Evolutionary conservation across 2,329 filamentous ascomycete species (phyloP).

Genomic region (Aspergillus sojae): DNA sequence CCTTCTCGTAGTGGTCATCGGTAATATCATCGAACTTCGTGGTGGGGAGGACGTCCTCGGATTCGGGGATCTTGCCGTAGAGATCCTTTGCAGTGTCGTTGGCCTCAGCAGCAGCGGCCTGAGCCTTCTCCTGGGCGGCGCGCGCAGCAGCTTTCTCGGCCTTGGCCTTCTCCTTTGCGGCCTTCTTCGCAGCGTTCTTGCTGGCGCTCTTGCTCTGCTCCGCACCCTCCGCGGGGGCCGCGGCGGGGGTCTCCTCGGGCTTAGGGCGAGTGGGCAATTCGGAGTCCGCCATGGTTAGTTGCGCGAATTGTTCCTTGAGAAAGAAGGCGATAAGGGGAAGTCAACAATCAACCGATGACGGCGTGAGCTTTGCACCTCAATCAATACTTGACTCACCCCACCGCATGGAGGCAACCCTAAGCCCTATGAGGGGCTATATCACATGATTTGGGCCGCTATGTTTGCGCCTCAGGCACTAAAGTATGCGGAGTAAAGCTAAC

Average conservation of each 20-base stretch:
- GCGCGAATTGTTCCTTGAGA: slow-evolving; percentile 4
- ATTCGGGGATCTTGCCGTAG: slow-evolving; percentile 72
- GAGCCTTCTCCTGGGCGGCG: slow-evolving; percentile 74
- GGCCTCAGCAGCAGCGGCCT: slow-evolving; percentile 66
- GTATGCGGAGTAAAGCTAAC: too few species aligned
- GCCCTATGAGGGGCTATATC: slow-evolving; percentile 34
- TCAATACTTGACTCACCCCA: slow-evolving; percentile 35
- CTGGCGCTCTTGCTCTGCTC: slow-evolving; percentile 48
- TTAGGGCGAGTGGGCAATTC: slow-evolving; percentile 44
- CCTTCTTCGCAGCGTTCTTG: slow-evolving; percentile 84
- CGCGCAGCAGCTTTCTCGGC: slow-evolving; percentile 71
- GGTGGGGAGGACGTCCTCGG: slow-evolving; percentile 62
- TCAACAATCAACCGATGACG: neutral
- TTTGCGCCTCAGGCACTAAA: neutral
- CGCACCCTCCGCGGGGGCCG: slow-evolving; percentile 38
- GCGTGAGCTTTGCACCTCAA: slow-evolving; percentile 11
- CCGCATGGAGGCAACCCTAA: slow-evolving; percentile 32
- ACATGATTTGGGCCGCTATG: neutral
- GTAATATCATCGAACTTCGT: slow-evolving; percentile 57
- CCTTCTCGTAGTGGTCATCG: slow-evolving; percentile 68
- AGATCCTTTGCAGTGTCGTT: slow-evolving; percentile 67
- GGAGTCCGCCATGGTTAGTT: slow-evolving; percentile 39
- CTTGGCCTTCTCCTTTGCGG: slow-evolving; percentile 87
- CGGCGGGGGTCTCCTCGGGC: slow-evolving; percentile 37
- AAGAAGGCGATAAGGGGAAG: neutral